phyloP scores from a whole-genome alignment of 345 rosid species.

The Gossypium raimondii region DNA sequence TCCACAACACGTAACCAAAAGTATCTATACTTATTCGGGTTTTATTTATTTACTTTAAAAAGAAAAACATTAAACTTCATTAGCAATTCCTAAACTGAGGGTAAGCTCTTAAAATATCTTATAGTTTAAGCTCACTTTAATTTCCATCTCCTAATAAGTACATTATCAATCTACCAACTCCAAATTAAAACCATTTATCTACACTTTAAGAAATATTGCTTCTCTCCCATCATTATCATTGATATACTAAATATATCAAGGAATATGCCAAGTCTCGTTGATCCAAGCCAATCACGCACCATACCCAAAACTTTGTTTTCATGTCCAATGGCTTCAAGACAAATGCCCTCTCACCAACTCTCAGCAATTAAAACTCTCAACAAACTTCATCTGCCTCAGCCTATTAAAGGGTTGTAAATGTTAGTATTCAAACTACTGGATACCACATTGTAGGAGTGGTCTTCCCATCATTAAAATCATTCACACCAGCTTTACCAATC shows the following conservation, averaged over 20 bases:
- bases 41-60: too few relatives aligned
- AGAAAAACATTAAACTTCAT: too few relatives aligned
- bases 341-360: neutral
- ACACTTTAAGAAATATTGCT: neutral
- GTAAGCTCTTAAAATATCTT: too few relatives aligned
- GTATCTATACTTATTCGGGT: too few relatives aligned
- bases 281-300: neutral
- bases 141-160: too few relatives aligned
- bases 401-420: neutral
- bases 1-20: too few relatives aligned
- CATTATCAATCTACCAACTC: too few relatives aligned
- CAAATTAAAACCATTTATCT: neutral
- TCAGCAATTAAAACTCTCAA: conserved; percentile 26
- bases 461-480: conserved; percentile 13
- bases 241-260: neutral
- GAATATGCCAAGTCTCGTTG: neutral
- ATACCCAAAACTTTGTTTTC: neutral
- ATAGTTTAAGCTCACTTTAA: too few relatives aligned
- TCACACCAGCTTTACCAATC: conserved; percentile 36
- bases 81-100: too few relatives aligned
- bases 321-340: neutral
- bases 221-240: neutral
- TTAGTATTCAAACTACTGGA: neutral
- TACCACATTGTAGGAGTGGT: neutral
- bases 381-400: conserved; percentile 17